Base-by-base conservation (phyloP, 2,329 filamentous ascomycete species). In the Fusarium sp. region DNA sequence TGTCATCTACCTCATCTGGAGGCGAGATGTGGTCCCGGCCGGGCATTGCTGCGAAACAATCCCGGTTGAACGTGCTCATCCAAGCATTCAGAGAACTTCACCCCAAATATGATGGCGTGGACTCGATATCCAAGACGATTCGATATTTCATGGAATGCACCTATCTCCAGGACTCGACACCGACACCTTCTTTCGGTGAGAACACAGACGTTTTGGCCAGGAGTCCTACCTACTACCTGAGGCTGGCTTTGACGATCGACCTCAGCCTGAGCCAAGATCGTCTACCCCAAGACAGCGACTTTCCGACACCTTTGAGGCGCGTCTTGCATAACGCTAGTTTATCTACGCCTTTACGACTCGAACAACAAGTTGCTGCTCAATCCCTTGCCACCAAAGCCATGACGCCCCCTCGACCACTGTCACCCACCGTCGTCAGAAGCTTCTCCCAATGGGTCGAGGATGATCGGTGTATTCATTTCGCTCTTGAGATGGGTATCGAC, bases 111-210 rank as follows among this genome's bases (percentile, higher is more conserved):
- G 74, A 76, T 1, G 74, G 74, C 0, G 74, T 76, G 0, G 74
- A 75, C 9, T 76, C 72, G 8, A 73, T 76, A 5, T 73, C 74
- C 0, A 76, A 75, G 63, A 73, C 69, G 1, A 76, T 76, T 4
- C 34, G 74, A 1, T 75, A 76, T 6, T 76, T 76, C 3, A 75
- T 76, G 74, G 74, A 76, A 30, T 71, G 70, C 27, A 74, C 66
- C 10, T 65, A 68, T 5, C 64, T 65, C 7, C 50, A 64, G 1
- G 64, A 71, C 3, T 50, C 64, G 4, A 5, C 61, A 9, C 66
- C 41, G 3, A 48, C 37, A 25, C 30, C 52, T 18, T 7, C 64
- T 0, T 43, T 65, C 0, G 60, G 54, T 1, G 72, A 72, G 8
- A 56, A 64, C 23, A 52, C 27, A 0, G 74, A 73, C 6, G 62